Base-by-base conservation (phyloP, 1,139 yeast species). In the Hyphopichia fennica region DNA sequence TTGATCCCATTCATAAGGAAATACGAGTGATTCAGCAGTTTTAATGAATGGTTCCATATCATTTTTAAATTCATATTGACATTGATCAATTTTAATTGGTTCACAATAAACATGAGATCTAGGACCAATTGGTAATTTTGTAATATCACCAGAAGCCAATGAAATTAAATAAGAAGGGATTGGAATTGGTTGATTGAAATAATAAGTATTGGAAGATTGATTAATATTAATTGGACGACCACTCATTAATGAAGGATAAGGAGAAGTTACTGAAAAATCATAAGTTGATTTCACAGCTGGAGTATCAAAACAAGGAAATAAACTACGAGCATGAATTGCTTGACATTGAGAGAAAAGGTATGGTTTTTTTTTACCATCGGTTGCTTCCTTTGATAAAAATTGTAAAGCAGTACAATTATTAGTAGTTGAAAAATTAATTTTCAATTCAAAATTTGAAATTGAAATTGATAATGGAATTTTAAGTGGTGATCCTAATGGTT, bases 221-320 rank as follows among this genome's bases (percentile, higher is more conserved):
- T 16, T 14, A 41, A 35, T 27, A 45, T 43, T 3, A 19, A 46
- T 48, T 4, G 67, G 67, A 41, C 68, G 59, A 3, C 75, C 76
- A 3, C 70, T 60, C 74, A 69, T 69, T 41, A 70, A 58, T 3
- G 62, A 58, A 4, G 60, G 60, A 38, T 54, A 57, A 4, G 69
- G 65, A 2, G 74, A 68, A 8, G 49, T 49, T 14, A 63, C 68
- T n/a, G 47, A 52, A 46, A 64, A 63, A 36, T 50, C 51, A 47
- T 58, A 69, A 1, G 65, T 55, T 2, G 67, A 62, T 43, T 70
- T 70, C 25, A 67, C 64, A 0, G 65, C 68, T 2, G 76, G 76
- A 9, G 74, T 69, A 49, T 70, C 76, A 48, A 70, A 70, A 47
- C 75, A 67, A 4, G 76, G 76, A 45, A 69, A 68, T 49, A 70